phyloP scores from a whole-genome alignment of 2,329 filamentous ascomycete genomes.

The Colletotrichum destructivum region DNA sequence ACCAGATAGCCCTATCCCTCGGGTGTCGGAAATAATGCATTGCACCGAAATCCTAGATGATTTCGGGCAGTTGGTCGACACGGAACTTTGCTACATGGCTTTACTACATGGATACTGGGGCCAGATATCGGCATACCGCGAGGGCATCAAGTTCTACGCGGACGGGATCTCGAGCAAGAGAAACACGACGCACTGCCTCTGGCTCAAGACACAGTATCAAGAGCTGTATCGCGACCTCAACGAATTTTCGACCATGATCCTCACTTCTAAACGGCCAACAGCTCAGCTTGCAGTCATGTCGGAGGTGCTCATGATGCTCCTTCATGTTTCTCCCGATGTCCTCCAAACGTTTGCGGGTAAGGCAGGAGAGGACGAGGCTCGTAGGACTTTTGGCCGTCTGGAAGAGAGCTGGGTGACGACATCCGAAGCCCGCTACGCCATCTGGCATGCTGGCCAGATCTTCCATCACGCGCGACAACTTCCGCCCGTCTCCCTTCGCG shows the following conservation, averaged over 20 bases:
- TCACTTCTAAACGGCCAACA: slow-evolving; percentile 37
- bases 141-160: slow-evolving; percentile 49
- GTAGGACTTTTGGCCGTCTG: slow-evolving; percentile 51
- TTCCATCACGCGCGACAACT: slow-evolving; percentile 44
- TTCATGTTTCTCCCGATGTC: slow-evolving; percentile 59
- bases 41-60: slow-evolving; percentile 40
- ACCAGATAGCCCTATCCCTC: slow-evolving; percentile 26
- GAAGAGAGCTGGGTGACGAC: slow-evolving; percentile 54
- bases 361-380: slow-evolving; percentile 56
- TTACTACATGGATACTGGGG: slow-evolving; percentile 51
- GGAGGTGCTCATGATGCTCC: slow-evolving; percentile 46
- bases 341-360: slow-evolving; percentile 60
- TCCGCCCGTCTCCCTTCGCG: slow-evolving; percentile 43
- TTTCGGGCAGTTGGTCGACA: slow-evolving; percentile 46
- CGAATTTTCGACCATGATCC: slow-evolving; percentile 46
- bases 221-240: slow-evolving; percentile 50
- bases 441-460: slow-evolving; percentile 50
- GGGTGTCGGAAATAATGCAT: slow-evolving; percentile 38
- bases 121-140: slow-evolving; percentile 51
- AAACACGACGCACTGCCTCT: slow-evolving; percentile 45
- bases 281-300: slow-evolving; percentile 40
- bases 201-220: slow-evolving; percentile 51
- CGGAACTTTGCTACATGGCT: slow-evolving; percentile 50
- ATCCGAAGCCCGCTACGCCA: slow-evolving; percentile 51
- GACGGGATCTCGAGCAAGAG: slow-evolving; percentile 34